Percentiles rank a stretch among this genome's conserved stretches.
Evolutionary conservation across 305 asterid genomes (phyloP).

Genomic region (Plantago coronopus): DNA sequence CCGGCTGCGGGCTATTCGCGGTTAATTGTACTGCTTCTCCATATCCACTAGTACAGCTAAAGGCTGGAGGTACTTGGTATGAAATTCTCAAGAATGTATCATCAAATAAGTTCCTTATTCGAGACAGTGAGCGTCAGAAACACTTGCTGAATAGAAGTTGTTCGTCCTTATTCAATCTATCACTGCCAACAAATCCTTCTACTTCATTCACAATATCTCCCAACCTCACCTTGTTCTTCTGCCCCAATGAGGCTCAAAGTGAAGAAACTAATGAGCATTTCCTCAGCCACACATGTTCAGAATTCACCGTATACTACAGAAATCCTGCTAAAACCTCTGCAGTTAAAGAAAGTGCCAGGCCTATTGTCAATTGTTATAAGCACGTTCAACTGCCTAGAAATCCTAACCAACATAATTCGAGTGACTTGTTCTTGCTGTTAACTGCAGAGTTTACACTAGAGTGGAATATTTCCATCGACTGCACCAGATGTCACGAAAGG

Average conservation of each 20-base stretch:
- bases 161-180: background rate
- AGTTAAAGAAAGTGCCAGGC: background rate
- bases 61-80: background rate
- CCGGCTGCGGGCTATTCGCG: slow-evolving; percentile 20
- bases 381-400: slow-evolving; percentile 17
- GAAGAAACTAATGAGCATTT: background rate
- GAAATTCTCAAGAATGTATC: background rate
- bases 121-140: background rate
- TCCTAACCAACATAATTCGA: background rate
- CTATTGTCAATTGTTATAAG: background rate
- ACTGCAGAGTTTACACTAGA: slow-evolving; percentile 5
- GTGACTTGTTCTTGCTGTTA: background rate
- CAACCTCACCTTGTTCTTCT: slow-evolving; percentile 18
- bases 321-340: background rate
- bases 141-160: background rate
- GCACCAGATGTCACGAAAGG: background rate
- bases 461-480: slow-evolving; percentile 19
- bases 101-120: background rate
- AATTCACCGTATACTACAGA: slow-evolving; percentile 1
- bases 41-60: slow-evolving; percentile 23
- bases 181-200: background rate
- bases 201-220: slow-evolving; percentile 18
- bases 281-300: background rate
- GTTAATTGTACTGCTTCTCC: background rate
- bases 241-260: background rate